Conservation (phyloP, 352 stramenopile genomes). For the Globisporangium echinulatum region DNA sequence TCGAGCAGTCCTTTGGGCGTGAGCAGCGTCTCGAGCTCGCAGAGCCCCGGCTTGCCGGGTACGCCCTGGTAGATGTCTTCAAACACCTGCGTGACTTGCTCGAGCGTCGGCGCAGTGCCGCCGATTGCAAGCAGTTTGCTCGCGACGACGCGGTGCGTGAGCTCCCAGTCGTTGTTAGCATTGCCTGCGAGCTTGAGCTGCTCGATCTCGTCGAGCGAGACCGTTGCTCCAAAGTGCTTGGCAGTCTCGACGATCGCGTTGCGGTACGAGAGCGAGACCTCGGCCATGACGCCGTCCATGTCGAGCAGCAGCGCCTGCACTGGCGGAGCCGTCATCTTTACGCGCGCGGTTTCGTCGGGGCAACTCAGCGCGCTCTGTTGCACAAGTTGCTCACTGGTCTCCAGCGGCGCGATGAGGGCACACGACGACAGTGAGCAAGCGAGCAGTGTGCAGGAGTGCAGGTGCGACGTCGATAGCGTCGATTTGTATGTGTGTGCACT, state of each 20-base stretch:
- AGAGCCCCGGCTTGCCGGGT: constrained; percentile 61
- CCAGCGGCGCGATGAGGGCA: constrained; percentile 1
- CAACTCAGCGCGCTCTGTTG: neutral
- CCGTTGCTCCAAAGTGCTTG: constrained; percentile 74
- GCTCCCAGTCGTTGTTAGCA: constrained; percentile 97
- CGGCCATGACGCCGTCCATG: constrained; percentile 97
- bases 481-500: neutral
- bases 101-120: constrained; percentile 49
- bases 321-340: constrained; percentile 9
- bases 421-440: too few relatives aligned
- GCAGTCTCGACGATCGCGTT: constrained; percentile 87
- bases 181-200: constrained; percentile 90
- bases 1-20: constrained; percentile 76
- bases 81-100: constrained; percentile 91
- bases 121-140: constrained; percentile 15
- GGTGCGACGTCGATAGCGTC: too few relatives aligned
- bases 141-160: constrained; percentile 88
- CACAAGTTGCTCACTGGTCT: neutral
- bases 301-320: constrained; percentile 89
- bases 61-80: constrained; percentile 94
- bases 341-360: neutral
- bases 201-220: constrained; percentile 88
- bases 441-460: neutral
- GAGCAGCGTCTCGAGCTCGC: constrained; percentile 90
- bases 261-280: constrained; percentile 94